These are phyloP conservation scores for Eustoma russellianum DNA, from an alignment of 257 asterid genomes.

Conservation along the genomic window DNA sequence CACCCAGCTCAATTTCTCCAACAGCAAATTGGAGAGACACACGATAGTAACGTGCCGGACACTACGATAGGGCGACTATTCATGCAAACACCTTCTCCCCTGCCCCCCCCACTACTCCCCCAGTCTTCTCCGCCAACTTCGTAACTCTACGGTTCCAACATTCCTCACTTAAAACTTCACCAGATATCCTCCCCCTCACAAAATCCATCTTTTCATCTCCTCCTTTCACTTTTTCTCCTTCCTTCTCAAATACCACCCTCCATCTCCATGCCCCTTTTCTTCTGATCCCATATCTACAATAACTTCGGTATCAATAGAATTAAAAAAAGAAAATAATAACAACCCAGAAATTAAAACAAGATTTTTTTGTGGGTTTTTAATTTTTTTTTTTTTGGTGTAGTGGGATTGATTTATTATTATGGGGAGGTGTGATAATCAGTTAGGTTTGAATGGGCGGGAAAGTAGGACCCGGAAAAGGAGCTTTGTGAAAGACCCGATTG, in stretches of 20 bases:
- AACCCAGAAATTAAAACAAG: constrained; percentile 20
- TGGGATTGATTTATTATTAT: constrained; percentile 1
- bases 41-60: no score
- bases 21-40: no score
- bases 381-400: neutral
- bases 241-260: neutral
- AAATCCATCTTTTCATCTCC: neutral
- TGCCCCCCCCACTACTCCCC: neutral
- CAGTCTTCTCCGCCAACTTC: constrained; percentile 20
- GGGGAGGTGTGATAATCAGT: constrained; percentile 35
- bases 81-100: constrained; percentile 45
- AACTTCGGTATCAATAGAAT: no score
- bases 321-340: neutral
- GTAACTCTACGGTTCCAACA: constrained; percentile 31
- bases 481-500: constrained; percentile 19
- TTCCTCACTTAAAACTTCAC: constrained; percentile 43
- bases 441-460: constrained; percentile 1
- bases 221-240: neutral
- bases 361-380: constrained; percentile 1
- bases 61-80: constrained; percentile 33
- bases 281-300: neutral
- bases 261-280: neutral
- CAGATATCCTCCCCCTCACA: no score
- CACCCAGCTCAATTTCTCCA: no score
- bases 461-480: constrained; percentile 6